These are phyloP conservation scores for Ligustrum vulgare DNA, from an alignment of 257 asterid species.

Conservation along the genomic window DNA sequence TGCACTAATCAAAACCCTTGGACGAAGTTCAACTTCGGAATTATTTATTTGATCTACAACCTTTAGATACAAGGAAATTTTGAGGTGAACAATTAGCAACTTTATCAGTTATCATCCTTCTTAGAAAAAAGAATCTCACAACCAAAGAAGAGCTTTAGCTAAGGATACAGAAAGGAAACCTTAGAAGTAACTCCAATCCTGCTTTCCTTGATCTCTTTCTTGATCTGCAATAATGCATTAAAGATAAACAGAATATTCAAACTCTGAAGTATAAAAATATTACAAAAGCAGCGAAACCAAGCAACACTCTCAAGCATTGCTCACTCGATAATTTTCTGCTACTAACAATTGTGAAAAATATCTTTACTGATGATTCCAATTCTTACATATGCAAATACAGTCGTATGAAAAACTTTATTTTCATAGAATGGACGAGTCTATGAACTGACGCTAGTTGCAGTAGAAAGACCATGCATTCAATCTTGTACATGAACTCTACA, in stretches of 20 bases:
- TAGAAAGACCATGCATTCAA: background rate
- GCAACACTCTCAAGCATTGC: background rate
- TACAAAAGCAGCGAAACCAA: background rate
- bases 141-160: constrained; percentile 15
- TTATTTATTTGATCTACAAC: constrained; percentile 71
- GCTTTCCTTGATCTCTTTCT: constrained; percentile 92
- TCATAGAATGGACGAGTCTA: background rate
- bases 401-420: background rate
- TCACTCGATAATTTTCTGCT: background rate
- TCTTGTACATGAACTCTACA: background rate
- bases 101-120: background rate
- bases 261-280: background rate
- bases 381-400: background rate
- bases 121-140: background rate
- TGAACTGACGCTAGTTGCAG: background rate
- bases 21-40: constrained; percentile 54
- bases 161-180: constrained; percentile 34
- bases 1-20: constrained; percentile 83
- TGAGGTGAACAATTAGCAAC: constrained; percentile 1
- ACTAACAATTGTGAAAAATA: background rate
- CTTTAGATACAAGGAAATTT: constrained; percentile 28
- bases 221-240: constrained; percentile 54
- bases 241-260: constrained; percentile 17
- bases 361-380: background rate
- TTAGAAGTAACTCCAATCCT: constrained; percentile 77